phyloP scores from a whole-genome alignment of 2,329 filamentous ascomycete species.

The Alternaria panax region DNA sequence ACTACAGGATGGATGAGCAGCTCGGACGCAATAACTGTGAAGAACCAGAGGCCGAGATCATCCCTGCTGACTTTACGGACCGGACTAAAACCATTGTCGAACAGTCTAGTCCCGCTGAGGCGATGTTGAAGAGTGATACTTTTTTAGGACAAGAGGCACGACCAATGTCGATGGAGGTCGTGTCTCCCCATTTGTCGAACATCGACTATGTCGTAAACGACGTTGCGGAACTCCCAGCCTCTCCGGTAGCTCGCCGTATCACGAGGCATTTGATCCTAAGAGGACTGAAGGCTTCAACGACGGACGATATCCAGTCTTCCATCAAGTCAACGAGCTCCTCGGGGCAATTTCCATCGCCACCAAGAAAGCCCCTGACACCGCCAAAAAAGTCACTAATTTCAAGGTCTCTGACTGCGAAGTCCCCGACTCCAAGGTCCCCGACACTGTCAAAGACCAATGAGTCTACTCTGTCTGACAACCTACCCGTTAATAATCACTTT shows the following conservation, averaged over 20 bases:
- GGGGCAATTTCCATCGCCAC: background rate
- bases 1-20: conserved; percentile 50
- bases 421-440: background rate
- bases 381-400: background rate
- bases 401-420: background rate
- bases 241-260: conserved; percentile 43
- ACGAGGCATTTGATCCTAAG: conserved; percentile 43
- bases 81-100: conserved; percentile 55
- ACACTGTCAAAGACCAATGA: background rate
- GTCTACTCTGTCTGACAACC: background rate
- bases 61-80: conserved; percentile 51
- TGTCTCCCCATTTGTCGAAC: conserved; percentile 11
- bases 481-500: background rate
- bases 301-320: conserved; percentile 29
- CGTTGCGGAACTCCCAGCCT: conserved; percentile 40
- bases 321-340: conserved; percentile 2
- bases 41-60: conserved; percentile 23
- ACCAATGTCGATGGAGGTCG: conserved; percentile 15
- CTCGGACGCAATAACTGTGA: conserved; percentile 38
- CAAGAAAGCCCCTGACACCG: background rate
- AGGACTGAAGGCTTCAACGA: conserved; percentile 38
- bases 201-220: background rate
- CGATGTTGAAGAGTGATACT: conserved; percentile 15
- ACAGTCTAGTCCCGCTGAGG: conserved; percentile 33
- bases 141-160: conserved; percentile 4